phyloP scores from a whole-genome alignment of 192 early-diverging fungal genomes.

The Backusella liffmaniae region DNA sequence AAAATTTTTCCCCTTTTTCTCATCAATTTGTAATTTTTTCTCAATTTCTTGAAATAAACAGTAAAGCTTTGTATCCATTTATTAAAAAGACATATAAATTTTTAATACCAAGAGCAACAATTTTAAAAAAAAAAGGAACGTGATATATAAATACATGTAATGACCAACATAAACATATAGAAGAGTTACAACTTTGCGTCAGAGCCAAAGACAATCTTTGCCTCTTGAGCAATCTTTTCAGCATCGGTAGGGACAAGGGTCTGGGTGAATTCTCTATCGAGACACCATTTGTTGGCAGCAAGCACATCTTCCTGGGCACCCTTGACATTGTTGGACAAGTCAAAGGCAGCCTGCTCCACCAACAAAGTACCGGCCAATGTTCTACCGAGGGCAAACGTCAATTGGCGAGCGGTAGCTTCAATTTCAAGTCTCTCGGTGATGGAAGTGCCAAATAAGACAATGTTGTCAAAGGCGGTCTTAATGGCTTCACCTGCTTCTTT shows the following conservation, averaged over 20 bases:
- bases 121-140: not conserved
- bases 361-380: constrained; percentile 48
- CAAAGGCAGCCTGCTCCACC: constrained; percentile 51
- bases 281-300: constrained; percentile 26
- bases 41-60: too few species aligned
- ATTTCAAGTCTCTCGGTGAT: constrained; percentile 24
- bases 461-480: constrained; percentile 23
- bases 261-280: constrained; percentile 11
- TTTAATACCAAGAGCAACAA: not conserved
- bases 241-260: not conserved
- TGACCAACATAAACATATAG: not conserved
- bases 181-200: constrained; percentile 21
- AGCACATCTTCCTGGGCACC: constrained; percentile 18
- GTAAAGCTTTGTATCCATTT: too few species aligned
- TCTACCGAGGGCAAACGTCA: constrained; percentile 50
- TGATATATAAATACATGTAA: not conserved
- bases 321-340: not conserved
- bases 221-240: constrained; percentile 1
- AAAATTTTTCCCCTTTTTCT: too few species aligned
- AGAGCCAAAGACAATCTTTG: constrained; percentile 25
- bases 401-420: constrained; percentile 45
- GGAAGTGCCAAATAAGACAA: constrained; percentile 16
- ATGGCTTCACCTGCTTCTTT: constrained; percentile 32
- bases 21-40: too few species aligned
- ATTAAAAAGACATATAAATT: too few species aligned